Percentiles rank a stretch among this genome's conserved stretches.
Evolutionary conservation across 2,329 filamentous ascomycete genomes (phyloP).

Genomic region (Aspergillus tamarii): DNA sequence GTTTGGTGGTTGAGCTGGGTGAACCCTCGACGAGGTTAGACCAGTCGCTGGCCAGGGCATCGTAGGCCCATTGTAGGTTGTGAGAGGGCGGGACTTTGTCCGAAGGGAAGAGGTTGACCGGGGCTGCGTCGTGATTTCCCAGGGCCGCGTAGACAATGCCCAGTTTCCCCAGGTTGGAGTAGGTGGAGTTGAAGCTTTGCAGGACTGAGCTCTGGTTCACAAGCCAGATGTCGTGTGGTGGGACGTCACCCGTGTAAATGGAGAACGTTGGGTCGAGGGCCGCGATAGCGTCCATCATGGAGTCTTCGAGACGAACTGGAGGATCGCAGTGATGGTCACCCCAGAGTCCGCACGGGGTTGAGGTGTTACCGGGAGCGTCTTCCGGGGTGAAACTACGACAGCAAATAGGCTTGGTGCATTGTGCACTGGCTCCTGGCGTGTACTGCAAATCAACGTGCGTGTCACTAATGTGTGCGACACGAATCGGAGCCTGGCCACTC

Average conservation of each 20-base stretch:
- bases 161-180: constrained; percentile 50
- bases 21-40: constrained; percentile 45
- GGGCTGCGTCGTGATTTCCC: constrained; percentile 62
- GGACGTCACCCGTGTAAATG: constrained; percentile 64
- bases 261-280: constrained; percentile 54
- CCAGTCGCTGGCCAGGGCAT: constrained; percentile 53
- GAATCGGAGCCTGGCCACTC: constrained; percentile 53
- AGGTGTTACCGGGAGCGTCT: constrained; percentile 54
- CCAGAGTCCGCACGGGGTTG: constrained; percentile 55
- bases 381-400: constrained; percentile 56
- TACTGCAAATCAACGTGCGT: constrained; percentile 63
- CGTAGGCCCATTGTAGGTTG: constrained; percentile 58
- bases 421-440: constrained; percentile 55
- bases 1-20: not conserved
- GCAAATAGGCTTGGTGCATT: constrained; percentile 64
- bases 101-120: constrained; percentile 57
- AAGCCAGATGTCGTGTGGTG: constrained; percentile 54
- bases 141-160: constrained; percentile 56
- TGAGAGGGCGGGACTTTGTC: constrained; percentile 39
- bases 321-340: constrained; percentile 60
- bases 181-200: constrained; percentile 49
- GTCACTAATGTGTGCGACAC: constrained; percentile 63
- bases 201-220: constrained; percentile 38
- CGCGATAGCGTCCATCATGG: constrained; percentile 51
- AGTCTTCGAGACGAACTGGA: constrained; percentile 56